These are phyloP conservation scores for Psilocybe mexicana DNA, from an alignment of 1,284 basidiomycete species.

Conservation along the genomic window DNA sequence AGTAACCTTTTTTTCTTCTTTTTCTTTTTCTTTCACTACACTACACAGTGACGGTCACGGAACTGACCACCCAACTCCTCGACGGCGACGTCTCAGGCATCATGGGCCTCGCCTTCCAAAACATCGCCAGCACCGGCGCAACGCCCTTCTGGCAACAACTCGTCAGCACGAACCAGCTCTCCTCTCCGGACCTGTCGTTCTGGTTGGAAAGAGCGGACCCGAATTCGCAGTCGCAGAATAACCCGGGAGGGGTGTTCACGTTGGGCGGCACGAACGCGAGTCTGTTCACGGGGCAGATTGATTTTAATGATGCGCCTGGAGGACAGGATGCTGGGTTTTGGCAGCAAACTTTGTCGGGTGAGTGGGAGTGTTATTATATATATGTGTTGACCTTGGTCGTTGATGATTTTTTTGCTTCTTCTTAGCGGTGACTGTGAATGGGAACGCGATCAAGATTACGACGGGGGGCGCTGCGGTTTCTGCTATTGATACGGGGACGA, in stretches of 20 bases:
- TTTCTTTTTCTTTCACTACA: too few species aligned
- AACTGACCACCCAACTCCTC: not conserved
- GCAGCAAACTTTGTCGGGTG: conserved; percentile 51
- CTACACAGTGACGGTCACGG: conserved; percentile 3
- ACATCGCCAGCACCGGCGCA: conserved; percentile 54
- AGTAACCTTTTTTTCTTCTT: conserved; percentile 8
- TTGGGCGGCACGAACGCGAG: conserved; percentile 73
- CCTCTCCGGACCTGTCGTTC: conserved; percentile 60
- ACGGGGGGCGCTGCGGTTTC: conserved; percentile 46
- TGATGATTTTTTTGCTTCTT: conserved; percentile 18
- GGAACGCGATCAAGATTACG: conserved; percentile 45
- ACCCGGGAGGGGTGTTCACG: conserved; percentile 69
- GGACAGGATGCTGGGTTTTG: conserved; percentile 47
- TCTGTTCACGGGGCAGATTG: conserved; percentile 62
- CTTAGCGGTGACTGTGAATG: conserved; percentile 58
- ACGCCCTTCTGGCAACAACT: conserved; percentile 75
- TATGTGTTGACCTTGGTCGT: too few species aligned
- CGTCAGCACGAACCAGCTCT: conserved; percentile 44
- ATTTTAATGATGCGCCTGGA: conserved; percentile 52
- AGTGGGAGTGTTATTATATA: too few species aligned
- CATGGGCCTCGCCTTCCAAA: conserved; percentile 68
- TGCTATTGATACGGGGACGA: conserved; percentile 82
- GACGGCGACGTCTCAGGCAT: conserved; percentile 60
- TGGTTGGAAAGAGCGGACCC: conserved; percentile 49
- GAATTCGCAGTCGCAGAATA: conserved; percentile 34